phyloP scores from a whole-genome alignment of 768 basidiomycete genomes.

The Tephrocybe rancida region DNA sequence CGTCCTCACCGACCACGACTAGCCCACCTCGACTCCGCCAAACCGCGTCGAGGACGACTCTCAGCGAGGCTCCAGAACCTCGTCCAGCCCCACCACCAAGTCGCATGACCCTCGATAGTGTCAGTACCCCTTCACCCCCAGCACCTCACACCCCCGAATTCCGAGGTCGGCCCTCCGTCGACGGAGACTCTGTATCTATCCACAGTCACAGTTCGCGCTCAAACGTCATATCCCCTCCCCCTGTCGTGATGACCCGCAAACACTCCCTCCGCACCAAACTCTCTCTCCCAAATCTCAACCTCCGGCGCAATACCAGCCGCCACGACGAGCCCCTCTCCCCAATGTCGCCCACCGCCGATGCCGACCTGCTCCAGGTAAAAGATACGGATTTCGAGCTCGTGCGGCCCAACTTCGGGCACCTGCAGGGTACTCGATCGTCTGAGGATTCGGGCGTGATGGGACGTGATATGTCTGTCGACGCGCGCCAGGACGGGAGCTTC shows the following conservation, averaged over 20 bases:
- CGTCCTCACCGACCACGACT: conserved; percentile 22
- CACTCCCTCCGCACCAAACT: conserved; percentile 60
- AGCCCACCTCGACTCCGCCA: conserved; percentile 25
- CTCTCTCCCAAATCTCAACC: conserved; percentile 67
- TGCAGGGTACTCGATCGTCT: conserved; percentile 44
- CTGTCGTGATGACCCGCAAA: conserved; percentile 40
- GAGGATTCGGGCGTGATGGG: conserved; percentile 54
- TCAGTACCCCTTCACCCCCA: conserved; percentile 9
- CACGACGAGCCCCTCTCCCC: conserved; percentile 35
- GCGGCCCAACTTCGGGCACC: conserved; percentile 53
- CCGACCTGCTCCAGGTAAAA: conserved; percentile 71
- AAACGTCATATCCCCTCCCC: conserved; percentile 39
- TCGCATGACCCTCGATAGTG: conserved; percentile 4
- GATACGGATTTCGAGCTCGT: conserved; percentile 85
- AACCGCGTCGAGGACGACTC: conserved; percentile 26
- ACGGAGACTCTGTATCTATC: conserved; percentile 28
- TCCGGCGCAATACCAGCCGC: conserved; percentile 48
- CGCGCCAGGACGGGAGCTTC: conserved; percentile 26
- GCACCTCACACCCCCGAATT: not conserved
- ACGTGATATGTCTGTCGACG: conserved; percentile 35
- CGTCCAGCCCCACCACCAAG: conserved; percentile 8
- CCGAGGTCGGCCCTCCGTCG: conserved; percentile 19
- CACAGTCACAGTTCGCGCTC: conserved; percentile 38
- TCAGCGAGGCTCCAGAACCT: conserved; percentile 5
- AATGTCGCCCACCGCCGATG: conserved; percentile 28